Percentiles rank a stretch among this genome's conserved stretches.
Evolutionary conservation across 2,329 filamentous ascomycete species (phyloP).

Genomic region (Huntiella omanensis): DNA sequence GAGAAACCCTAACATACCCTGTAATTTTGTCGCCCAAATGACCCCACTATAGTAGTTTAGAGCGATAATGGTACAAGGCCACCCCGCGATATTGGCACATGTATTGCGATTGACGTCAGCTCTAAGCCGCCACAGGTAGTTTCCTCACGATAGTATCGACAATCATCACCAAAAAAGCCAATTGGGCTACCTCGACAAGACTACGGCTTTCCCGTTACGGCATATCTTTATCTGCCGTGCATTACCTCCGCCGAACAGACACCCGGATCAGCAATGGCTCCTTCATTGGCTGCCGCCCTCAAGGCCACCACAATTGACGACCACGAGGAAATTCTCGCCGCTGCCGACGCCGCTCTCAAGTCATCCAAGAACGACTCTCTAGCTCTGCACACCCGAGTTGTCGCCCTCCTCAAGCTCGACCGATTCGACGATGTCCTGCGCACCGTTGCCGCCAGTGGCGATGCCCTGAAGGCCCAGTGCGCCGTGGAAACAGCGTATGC

Average conservation of each 20-base stretch:
- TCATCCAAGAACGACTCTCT: conserved; percentile 37
- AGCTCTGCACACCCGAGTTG: conserved; percentile 49
- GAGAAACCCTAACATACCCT: no score
- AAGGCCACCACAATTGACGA: conserved; percentile 41
- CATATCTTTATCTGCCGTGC: no score
- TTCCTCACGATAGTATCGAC: no score
- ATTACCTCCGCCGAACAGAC: background rate
- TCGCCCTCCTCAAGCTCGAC: conserved; percentile 66
- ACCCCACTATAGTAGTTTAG: no score
- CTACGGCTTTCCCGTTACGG: no score
- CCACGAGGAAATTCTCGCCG: conserved; percentile 53
- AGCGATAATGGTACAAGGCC: no score
- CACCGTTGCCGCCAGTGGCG: conserved; percentile 44
- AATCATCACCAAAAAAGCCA: no score
- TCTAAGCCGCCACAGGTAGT: no score
- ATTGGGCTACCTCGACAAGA: no score
- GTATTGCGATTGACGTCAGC: no score
- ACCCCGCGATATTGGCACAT: no score
- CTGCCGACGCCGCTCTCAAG: conserved; percentile 41
- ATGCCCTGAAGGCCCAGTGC: conserved; percentile 40
- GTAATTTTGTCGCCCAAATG: no score
- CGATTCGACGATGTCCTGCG: conserved; percentile 61
- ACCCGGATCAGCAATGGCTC: conserved; percentile 1
- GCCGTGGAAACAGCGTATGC: conserved; percentile 59
- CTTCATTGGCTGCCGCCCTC: conserved; percentile 30